Percentiles rank a stretch among this genome's conserved stretches.
phyloP scores from a whole-genome alignment of 345 rosid genomes.

The Dimocarpus longan region DNA sequence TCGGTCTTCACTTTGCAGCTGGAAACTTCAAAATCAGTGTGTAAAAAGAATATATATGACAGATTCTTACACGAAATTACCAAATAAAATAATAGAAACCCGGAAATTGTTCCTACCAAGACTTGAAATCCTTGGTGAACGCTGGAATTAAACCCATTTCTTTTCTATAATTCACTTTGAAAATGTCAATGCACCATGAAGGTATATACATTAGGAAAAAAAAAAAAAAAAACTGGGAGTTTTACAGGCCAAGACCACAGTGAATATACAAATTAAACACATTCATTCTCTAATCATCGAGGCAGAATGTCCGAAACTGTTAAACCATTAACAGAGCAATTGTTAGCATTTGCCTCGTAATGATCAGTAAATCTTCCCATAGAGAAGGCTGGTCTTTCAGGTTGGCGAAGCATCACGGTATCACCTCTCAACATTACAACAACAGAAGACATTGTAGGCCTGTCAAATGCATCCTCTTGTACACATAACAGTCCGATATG shows the following conservation, averaged over 20 bases:
- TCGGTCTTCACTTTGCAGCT: too few relatives aligned
- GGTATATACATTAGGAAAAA: not conserved
- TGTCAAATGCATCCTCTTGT: slow-evolving; percentile 56
- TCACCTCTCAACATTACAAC: slow-evolving; percentile 46
- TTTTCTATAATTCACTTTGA: too few relatives aligned
- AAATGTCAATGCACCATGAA: not conserved
- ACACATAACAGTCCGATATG: slow-evolving; percentile 67
- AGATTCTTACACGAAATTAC: too few relatives aligned
- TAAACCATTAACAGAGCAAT: slow-evolving; percentile 20
- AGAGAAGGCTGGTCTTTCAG: slow-evolving; percentile 48
- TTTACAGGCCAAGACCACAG: not conserved
- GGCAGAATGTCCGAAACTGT: slow-evolving; percentile 20
- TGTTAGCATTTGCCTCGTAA: not conserved
- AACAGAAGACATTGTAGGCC: slow-evolving; percentile 54
- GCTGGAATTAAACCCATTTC: too few relatives aligned
- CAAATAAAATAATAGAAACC: too few relatives aligned
- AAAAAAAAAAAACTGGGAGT: not conserved
- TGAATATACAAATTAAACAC: not conserved
- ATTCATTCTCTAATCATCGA: slow-evolving; percentile 11
- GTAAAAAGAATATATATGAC: too few relatives aligned
- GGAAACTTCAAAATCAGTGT: too few relatives aligned
- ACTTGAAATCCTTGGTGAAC: too few relatives aligned
- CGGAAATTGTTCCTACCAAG: too few relatives aligned
- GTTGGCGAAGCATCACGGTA: slow-evolving; percentile 33
- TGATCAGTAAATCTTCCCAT: slow-evolving; percentile 31